These are phyloP conservation scores for Arbutus unedo DNA, from an alignment of 148 eudicot genomes.

Conservation along the genomic window DNA sequence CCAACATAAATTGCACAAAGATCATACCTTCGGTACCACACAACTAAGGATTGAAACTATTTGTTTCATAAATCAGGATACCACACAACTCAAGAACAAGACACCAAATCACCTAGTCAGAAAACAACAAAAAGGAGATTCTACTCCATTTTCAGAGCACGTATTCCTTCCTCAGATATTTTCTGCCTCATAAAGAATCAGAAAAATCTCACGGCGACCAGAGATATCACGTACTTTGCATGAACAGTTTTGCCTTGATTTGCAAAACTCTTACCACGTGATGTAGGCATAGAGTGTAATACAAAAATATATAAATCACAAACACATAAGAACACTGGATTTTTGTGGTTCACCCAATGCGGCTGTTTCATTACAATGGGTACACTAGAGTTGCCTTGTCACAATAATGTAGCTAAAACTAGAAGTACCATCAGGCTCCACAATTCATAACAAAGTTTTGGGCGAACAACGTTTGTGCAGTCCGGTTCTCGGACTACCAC, in stretches of 20 bases:
- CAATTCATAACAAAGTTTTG: not conserved
- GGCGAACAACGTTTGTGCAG: not conserved
- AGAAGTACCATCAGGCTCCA: not conserved
- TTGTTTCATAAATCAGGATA: not conserved
- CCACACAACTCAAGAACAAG: not conserved
- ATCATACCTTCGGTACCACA: not conserved
- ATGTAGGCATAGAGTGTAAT: not conserved
- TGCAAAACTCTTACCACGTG: not conserved
- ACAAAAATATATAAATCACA: not conserved
- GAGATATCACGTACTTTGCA: not conserved
- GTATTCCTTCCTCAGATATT: not conserved
- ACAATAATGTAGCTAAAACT: not conserved
- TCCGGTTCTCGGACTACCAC: not conserved
- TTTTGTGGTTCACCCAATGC: not conserved
- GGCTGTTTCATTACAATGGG: not conserved
- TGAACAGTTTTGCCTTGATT: not conserved
- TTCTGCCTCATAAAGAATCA: not conserved
- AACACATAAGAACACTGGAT: not conserved
- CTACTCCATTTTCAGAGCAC: not conserved
- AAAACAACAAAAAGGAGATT: not conserved
- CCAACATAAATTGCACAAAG: not conserved
- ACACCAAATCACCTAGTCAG: not conserved
- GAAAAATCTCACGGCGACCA: not conserved
- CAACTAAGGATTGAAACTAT: not conserved
- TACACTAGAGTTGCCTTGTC: not conserved